phyloP scores from a whole-genome alignment of 164 flowering plant genomes.

The Dillenia turbinata region DNA sequence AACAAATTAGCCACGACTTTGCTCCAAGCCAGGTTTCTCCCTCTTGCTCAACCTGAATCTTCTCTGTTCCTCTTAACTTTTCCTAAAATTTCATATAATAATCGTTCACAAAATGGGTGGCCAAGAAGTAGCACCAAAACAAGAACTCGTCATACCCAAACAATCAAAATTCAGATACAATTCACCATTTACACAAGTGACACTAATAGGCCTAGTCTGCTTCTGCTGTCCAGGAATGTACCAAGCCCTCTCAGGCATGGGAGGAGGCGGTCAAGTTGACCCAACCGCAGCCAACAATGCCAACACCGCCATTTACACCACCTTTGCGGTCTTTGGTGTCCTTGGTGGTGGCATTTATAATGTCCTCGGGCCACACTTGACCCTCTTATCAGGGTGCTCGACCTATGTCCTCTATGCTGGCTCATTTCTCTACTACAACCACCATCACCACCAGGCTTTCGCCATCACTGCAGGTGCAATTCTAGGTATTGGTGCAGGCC shows the following conservation, averaged over 20 bases:
- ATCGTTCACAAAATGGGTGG: no score
- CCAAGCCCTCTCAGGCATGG: constrained; percentile 94
- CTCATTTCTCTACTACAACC: constrained; percentile 84
- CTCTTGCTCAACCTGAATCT: no score
- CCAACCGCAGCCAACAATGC: constrained; percentile 84
- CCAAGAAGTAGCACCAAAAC: no score
- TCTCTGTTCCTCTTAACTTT: no score
- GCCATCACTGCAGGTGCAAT: constrained; percentile 71
- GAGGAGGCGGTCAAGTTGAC: constrained; percentile 95
- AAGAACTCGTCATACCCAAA: no score
- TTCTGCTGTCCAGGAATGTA: constrained; percentile 99
- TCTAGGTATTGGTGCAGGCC: constrained; percentile 88
- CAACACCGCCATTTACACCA: constrained; percentile 84
- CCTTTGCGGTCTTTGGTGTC: constrained; percentile 80
- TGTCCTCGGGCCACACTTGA: constrained; percentile 68
- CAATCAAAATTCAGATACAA: constrained; percentile 45
- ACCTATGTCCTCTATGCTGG: constrained; percentile 84
- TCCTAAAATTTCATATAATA: no score
- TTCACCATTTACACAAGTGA: constrained; percentile 74
- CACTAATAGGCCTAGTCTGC: constrained; percentile 76
- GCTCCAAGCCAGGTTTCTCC: no score
- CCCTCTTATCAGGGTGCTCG: constrained; percentile 65
- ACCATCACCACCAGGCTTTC: constrained; percentile 54
- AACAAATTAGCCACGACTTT: no score
- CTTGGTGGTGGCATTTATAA: constrained; percentile 90